Evolutionary conservation across 768 basidiomycete species (phyloP).

Genomic region (Tylopilus balloui): DNA sequence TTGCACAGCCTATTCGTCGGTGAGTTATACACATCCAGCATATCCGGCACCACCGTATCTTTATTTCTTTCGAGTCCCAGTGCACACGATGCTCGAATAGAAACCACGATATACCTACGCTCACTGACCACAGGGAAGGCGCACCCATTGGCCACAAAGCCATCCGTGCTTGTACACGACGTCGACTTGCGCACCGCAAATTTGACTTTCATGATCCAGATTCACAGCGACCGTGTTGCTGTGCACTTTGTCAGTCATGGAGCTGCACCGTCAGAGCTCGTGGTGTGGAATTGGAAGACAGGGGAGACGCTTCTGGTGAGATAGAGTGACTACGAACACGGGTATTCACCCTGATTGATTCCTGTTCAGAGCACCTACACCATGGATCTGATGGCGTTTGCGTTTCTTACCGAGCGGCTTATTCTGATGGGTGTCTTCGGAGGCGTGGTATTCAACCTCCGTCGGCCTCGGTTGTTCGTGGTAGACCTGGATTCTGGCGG

Average conservation of each 20-base stretch:
- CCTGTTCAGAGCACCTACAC: conserved; percentile 24
- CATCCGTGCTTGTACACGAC: conserved; percentile 30
- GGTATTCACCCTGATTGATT: neutral
- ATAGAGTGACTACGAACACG: neutral
- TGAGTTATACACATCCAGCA: conserved; percentile 20
- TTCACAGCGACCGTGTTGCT: conserved; percentile 49
- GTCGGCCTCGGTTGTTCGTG: conserved; percentile 32
- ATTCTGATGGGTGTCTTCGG: conserved; percentile 35
- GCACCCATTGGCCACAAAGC: conserved; percentile 41
- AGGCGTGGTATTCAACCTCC: conserved; percentile 17
- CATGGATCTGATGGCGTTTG: conserved; percentile 36
- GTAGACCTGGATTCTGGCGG: conserved; percentile 38
- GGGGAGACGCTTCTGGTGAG: conserved; percentile 48
- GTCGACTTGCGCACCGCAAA: conserved; percentile 15
- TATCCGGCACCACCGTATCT: neutral
- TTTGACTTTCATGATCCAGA: conserved; percentile 48
- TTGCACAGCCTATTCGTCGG: conserved; percentile 37
- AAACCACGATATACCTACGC: conserved; percentile 39
- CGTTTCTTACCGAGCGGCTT: conserved; percentile 40
- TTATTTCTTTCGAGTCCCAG: conserved; percentile 13
- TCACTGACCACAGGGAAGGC: conserved; percentile 41
- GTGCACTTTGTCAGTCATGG: conserved; percentile 41
- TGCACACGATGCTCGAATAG: conserved; percentile 13
- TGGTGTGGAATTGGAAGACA: conserved; percentile 67
- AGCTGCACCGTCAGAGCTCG: conserved; percentile 40